Base-by-base conservation (phyloP, 768 basidiomycete genomes). In the Leucocoprinus birnbaumii region DNA sequence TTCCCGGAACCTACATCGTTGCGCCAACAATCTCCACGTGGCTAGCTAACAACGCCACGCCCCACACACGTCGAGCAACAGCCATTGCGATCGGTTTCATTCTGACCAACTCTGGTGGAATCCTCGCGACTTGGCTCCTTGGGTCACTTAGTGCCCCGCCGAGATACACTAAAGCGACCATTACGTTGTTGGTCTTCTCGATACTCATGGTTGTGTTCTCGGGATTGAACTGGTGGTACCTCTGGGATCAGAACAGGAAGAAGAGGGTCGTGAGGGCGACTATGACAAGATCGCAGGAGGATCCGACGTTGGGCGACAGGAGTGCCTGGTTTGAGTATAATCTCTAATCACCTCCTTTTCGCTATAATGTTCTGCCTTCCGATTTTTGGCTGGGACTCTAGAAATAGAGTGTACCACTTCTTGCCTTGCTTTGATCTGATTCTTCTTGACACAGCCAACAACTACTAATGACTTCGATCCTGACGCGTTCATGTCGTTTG, bases 11-110 rank as follows among this genome's bases (percentile, higher is more conserved):
- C 1, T 85, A 85, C 64, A 67, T 75, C n/a, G 65, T 72, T 1
- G 81, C 78, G 2, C 82, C 84, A 2, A 71, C 82, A 0, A 65
- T 83, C 26, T 73, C 73, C 2, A 80, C 84, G 0, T 87, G 85
- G 85, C 68, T 71, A 51, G 77, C 84, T 10, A 86, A 86, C 67
- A 86, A 86, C 68, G 72, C 79, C 6, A 70, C 78, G 5, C 85
- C 84, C 0, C 73, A 83, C 57, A 66, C 74, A 41, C 72, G 82
- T 25, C 77, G 85, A 16, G 85, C 83, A 1, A 83, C 84, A 0
- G 71, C 78, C 31, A 73, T 85, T 48, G 84, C 83, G 16, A 73
- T 84, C 22, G 75, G 76, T 1, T 80, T 83, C 58, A 80, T 80
- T 59, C 73, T 80, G 73, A 79, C 79, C 21, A 85, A 85, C 61